Percentiles rank a stretch among this genome's conserved stretches.
Conservation (phyloP, 2,329 filamentous ascomycete species). For the Leptographium lundbergii region DNA sequence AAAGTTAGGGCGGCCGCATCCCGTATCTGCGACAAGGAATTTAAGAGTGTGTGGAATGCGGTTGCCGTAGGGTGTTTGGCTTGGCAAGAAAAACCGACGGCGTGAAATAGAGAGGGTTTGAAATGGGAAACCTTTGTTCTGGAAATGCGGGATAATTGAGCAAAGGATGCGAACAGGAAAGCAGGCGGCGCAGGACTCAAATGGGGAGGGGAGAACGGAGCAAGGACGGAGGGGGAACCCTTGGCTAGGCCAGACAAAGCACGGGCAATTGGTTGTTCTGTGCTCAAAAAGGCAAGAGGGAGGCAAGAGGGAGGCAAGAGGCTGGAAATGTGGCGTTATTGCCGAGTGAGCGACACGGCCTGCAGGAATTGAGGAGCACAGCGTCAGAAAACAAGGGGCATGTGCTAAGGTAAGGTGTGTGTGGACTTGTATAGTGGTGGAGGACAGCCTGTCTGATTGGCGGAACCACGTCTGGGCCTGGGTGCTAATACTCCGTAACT, state of each 20-base stretch:
- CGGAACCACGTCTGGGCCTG: not conserved
- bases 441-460: not conserved
- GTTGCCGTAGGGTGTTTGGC: not conserved
- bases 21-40: not conserved
- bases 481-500: too few species aligned
- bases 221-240: not conserved
- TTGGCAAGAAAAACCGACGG: not conserved
- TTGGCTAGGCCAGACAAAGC: not conserved
- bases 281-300: not conserved
- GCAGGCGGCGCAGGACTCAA: not conserved
- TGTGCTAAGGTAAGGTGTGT: not conserved
- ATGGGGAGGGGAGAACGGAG: not conserved
- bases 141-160: conserved; percentile 2
- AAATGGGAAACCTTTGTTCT: not conserved
- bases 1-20: not conserved
- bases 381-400: not conserved
- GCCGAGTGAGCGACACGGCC: not conserved
- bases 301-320: not conserved
- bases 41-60: not conserved
- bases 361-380: not conserved
- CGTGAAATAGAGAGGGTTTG: not conserved
- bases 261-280: not conserved
- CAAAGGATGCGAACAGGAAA: not conserved
- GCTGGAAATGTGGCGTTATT: not conserved
- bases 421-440: not conserved